Evolutionary conservation across 23 red algal genomes (phyloP).

Genomic region (Gracilaria gracilis): DNA sequence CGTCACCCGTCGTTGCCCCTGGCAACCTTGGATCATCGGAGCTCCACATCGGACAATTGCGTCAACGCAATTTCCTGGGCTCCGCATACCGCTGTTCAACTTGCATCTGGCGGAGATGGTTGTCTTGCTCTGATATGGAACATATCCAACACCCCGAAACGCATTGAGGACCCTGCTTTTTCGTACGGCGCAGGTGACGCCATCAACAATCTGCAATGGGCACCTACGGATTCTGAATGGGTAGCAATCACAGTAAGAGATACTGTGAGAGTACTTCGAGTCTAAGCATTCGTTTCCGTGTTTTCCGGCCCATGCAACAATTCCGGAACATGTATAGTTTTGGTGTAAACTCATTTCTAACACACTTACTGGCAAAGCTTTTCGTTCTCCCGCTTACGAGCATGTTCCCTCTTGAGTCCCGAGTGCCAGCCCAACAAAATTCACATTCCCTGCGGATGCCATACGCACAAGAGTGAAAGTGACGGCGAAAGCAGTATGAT

Average conservation of each 20-base stretch:
- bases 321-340: conserved; percentile 38
- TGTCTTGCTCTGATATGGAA: conserved; percentile 91
- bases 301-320: background rate
- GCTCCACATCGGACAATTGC: conserved; percentile 57
- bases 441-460: background rate
- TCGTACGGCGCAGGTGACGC: conserved; percentile 76
- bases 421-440: background rate
- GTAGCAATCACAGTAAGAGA: conserved; percentile 57
- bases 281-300: conserved; percentile 3
- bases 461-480: background rate
- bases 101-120: conserved; percentile 82
- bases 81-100: conserved; percentile 73
- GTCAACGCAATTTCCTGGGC: conserved; percentile 95
- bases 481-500: background rate
- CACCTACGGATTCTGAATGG: conserved; percentile 71
- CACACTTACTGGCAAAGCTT: conserved; percentile 19
- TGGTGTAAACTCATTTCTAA: conserved; percentile 42
- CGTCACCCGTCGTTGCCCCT: conserved; percentile 90
- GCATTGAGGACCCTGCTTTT: conserved; percentile 71
- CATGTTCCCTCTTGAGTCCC: background rate
- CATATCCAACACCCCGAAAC: conserved; percentile 73
- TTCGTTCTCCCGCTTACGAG: background rate
- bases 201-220: conserved; percentile 85
- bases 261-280: conserved; percentile 13
- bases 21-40: conserved; percentile 67